Conservation (phyloP, 495 filamentous ascomycete species). For the Hyaloscypha variabilis region DNA sequence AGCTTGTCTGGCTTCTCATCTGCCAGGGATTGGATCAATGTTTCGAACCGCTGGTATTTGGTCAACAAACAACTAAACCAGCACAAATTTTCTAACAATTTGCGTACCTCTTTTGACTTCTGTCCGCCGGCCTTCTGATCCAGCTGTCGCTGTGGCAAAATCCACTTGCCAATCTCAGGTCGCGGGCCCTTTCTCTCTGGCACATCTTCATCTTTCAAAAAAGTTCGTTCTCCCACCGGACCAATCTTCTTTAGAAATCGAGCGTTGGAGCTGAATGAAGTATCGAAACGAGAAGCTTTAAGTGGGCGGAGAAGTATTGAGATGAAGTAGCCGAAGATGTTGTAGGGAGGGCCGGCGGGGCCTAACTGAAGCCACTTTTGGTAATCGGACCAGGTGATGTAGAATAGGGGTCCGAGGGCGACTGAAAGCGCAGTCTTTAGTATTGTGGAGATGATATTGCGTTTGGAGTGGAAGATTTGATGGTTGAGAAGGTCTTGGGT, state of each 20-base stretch:
- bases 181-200: constrained; percentile 16
- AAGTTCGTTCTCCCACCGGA: neutral
- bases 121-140: neutral
- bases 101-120: neutral
- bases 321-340: constrained; percentile 40
- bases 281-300: constrained; percentile 30
- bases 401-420: constrained; percentile 5
- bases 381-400: constrained; percentile 28
- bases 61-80: neutral
- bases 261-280: constrained; percentile 7
- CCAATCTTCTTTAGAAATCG: neutral
- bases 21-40: constrained; percentile 15
- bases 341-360: constrained; percentile 40
- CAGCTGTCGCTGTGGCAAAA: constrained; percentile 40
- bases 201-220: neutral
- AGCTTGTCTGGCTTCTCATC: constrained; percentile 29
- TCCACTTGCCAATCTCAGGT: constrained; percentile 32
- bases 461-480: too few relatives aligned
- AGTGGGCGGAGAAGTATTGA: constrained; percentile 29
- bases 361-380: constrained; percentile 39
- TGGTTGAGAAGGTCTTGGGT: too few relatives aligned
- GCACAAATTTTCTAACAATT: too few relatives aligned
- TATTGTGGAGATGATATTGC: too few relatives aligned
- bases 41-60: neutral
- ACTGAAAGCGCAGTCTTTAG: too few relatives aligned